These are phyloP conservation scores for Globisporangium heterothallicum DNA, from an alignment of 352 stramenopile genomes.

Conservation along the genomic window DNA sequence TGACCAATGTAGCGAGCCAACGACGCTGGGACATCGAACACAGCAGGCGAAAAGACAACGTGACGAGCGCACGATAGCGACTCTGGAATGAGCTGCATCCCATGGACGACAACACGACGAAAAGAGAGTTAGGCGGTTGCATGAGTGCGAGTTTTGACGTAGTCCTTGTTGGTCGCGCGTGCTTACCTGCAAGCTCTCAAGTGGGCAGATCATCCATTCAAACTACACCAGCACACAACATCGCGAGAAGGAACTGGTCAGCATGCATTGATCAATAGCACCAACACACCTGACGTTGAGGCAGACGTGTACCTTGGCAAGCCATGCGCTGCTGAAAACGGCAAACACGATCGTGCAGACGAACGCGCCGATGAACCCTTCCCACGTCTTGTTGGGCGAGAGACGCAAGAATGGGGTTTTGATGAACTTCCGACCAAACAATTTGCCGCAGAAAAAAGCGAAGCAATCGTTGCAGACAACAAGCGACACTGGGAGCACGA, in stretches of 20 bases:
- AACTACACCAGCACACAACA: constrained; percentile 39
- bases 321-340: constrained; percentile 89
- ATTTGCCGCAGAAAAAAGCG: constrained; percentile 90
- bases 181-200: constrained; percentile 66
- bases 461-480: constrained; percentile 96
- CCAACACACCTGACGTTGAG: no score
- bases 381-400: constrained; percentile 99
- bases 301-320: constrained; percentile 67
- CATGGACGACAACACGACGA: constrained; percentile 18
- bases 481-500: constrained; percentile 91
- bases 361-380: constrained; percentile 97
- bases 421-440: constrained; percentile 91
- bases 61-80: constrained; percentile 56
- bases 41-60: constrained; percentile 52
- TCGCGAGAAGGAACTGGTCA: background rate
- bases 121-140: no score
- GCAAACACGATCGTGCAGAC: constrained; percentile 94
- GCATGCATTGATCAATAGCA: no score
- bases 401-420: constrained; percentile 87
- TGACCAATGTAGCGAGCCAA: constrained; percentile 77
- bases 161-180: no score
- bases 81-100: constrained; percentile 62
- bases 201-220: constrained; percentile 93
- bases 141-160: no score
- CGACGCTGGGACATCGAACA: constrained; percentile 61